Evolutionary conservation across 257 asterid species (phyloP), one percentile per base, ranked within the genome.

Genomic region (Nicotiana tomentosiformis): DNA sequence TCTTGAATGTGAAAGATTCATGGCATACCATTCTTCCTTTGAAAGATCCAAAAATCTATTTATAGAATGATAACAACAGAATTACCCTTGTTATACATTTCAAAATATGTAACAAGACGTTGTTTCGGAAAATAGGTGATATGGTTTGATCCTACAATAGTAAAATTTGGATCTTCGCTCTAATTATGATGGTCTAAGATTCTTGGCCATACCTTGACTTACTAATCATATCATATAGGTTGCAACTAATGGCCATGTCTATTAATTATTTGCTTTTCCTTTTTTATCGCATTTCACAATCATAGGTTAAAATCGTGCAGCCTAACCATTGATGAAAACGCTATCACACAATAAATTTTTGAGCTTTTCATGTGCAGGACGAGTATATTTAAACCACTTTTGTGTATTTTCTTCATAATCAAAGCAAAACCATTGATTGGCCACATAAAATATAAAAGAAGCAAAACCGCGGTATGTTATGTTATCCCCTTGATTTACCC

Each of bases 1-100:
- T 32, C 84, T 58, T 83, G 85, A 77, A 76, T 62, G 66, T 43
- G 85, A 77, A 83, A 79, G 77, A 53, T 23, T 76, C 77, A 83
- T 74, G 82, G 82, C 56, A 62, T 43, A 76, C 82, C 82, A 68
- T 51, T 30, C 60, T 37, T 14, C 51, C 66, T 20, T 16, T 56
- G 9, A 17, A 56, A 5, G 23, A 56, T 56, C 20, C n/a, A 53
- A 56, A 16, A 56, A 16, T 16, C 61, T 56, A 56, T 56, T 16
- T 5, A 56, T 56, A 16, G 61, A 14, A 56, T 56, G 20, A 56
- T 5, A 16, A 56, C 20, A 16, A 15, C 2, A 56, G 10, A 56
- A 15, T 56, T 16, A 56, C 61, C 61, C 61, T 14, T 56, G 61
- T 16, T 56, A 56, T 53, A 53, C 12, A 14, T 15, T 51, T 10